Conservation (phyloP, 306 rosid species). For the Ceratonia siliqua region DNA sequence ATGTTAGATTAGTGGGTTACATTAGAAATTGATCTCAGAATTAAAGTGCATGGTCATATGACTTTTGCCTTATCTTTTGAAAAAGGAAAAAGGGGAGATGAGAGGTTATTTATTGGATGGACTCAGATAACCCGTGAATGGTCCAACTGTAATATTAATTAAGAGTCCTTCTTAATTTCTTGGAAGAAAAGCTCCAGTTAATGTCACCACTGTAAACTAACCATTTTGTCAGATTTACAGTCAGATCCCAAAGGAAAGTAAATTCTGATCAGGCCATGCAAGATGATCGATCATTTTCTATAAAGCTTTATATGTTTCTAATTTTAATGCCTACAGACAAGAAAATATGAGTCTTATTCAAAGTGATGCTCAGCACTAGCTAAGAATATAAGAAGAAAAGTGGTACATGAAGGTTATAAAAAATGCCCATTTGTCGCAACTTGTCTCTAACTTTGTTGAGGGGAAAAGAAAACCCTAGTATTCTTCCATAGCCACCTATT, state of each 20-base stretch:
- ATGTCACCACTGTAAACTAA: not conserved
- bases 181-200: not conserved
- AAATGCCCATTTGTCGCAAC: constrained; percentile 32
- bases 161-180: constrained; percentile 2
- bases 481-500: constrained; percentile 20
- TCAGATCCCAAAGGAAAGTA: not conserved
- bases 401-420: constrained; percentile 34
- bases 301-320: constrained; percentile 8
- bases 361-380: constrained; percentile 6
- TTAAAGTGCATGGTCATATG: constrained; percentile 48
- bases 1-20: constrained; percentile 69
- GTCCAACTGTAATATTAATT: constrained; percentile 22
- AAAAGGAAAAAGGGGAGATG: constrained; percentile 5
- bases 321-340: not conserved
- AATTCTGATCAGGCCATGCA: constrained; percentile 30
- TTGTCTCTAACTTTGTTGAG: constrained; percentile 34
- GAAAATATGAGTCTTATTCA: not conserved
- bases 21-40: constrained; percentile 49
- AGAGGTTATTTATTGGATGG: constrained; percentile 33
- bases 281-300: constrained; percentile 2
- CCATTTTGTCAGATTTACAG: not conserved
- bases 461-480: constrained; percentile 46
- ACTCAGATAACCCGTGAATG: constrained; percentile 2
- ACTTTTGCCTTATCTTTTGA: constrained; percentile 40
- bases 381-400: constrained; percentile 1